Conservation (phyloP, 371 early-diverging fungal species). For the Mucor racemosus region DNA sequence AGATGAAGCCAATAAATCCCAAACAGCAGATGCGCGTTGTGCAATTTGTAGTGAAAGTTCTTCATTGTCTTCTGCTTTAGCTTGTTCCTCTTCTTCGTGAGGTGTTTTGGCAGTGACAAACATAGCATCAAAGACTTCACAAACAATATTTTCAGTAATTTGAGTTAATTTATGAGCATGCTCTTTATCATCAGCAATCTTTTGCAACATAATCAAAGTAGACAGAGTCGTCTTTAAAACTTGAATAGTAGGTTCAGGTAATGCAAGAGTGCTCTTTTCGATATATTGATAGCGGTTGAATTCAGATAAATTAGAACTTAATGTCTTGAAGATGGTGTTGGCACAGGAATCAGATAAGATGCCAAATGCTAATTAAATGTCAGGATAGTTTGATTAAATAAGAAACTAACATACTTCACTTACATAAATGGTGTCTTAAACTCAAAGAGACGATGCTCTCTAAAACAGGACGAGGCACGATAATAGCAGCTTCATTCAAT, state of each 20-base stretch:
- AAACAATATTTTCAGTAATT: not conserved
- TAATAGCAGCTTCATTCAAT: constrained; percentile 9
- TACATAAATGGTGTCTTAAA: constrained; percentile 21
- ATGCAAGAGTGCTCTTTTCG: not conserved
- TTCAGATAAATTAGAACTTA: constrained; percentile 6
- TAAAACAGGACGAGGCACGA: constrained; percentile 20
- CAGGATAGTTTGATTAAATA: not conserved
- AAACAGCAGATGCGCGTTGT: constrained; percentile 21
- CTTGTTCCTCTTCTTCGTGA: constrained; percentile 18
- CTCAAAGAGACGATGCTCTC: constrained; percentile 23
- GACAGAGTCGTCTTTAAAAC: constrained; percentile 20
- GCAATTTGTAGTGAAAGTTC: constrained; percentile 7
- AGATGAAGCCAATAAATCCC: constrained; percentile 22
- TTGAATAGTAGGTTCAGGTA: constrained; percentile 19
- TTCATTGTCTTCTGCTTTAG: constrained; percentile 15
- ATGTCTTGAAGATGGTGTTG: not conserved
- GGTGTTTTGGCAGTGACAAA: constrained; percentile 24
- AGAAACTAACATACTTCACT: not conserved
- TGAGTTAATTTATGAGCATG: not conserved
- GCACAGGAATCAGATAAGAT: constrained; percentile 16
- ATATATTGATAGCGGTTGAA: constrained; percentile 27
- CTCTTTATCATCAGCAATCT: not conserved
- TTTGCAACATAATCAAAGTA: constrained; percentile 23
- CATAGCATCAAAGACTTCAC: constrained; percentile 39
- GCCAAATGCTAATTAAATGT: constrained; percentile 3